Evolutionary conservation across 2,329 filamentous ascomycete species (phyloP).

Genomic region (Camillea tinctor): DNA sequence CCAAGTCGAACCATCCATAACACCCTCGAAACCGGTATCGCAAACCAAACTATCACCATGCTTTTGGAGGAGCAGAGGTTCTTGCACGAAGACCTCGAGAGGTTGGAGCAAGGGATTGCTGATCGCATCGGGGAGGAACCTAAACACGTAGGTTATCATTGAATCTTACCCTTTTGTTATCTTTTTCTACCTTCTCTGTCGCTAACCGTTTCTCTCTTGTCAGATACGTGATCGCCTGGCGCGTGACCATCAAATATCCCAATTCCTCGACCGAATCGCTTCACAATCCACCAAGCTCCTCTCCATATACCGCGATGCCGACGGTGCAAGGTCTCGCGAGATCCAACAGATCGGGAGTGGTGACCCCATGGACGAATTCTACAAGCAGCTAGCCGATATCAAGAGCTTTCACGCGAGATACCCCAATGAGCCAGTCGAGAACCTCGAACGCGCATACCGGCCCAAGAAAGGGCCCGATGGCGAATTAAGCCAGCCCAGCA

Average conservation of each 20-base stretch:
- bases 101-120: conserved; percentile 88
- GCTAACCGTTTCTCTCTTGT: conserved; percentile 16
- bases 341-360: conserved; percentile 80
- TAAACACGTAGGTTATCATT: conserved; percentile 64
- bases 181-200: no score
- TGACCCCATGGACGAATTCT: conserved; percentile 88
- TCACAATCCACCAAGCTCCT: conserved; percentile 78
- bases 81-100: conserved; percentile 94
- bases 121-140: conserved; percentile 88
- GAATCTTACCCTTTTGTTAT: background rate
- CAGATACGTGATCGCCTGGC: conserved; percentile 86
- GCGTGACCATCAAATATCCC: conserved; percentile 86
- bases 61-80: conserved; percentile 90
- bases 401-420: conserved; percentile 88
- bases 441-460: conserved; percentile 90
- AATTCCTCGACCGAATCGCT: conserved; percentile 85
- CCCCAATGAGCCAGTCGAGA: conserved; percentile 92
- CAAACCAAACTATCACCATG: conserved; percentile 47
- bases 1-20: no score
- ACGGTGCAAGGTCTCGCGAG: conserved; percentile 71
- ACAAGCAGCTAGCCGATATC: conserved; percentile 76
- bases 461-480: conserved; percentile 62
- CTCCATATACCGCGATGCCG: conserved; percentile 79
- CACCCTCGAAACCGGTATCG: no score
- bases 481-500: conserved; percentile 59